A percentile compares a stretch with the other conserved stretches of the same genome.
These are phyloP conservation scores for Aspergillus aculeatinus DNA, from an alignment of 2,329 filamentous ascomycete genomes.

Conservation along the genomic window DNA sequence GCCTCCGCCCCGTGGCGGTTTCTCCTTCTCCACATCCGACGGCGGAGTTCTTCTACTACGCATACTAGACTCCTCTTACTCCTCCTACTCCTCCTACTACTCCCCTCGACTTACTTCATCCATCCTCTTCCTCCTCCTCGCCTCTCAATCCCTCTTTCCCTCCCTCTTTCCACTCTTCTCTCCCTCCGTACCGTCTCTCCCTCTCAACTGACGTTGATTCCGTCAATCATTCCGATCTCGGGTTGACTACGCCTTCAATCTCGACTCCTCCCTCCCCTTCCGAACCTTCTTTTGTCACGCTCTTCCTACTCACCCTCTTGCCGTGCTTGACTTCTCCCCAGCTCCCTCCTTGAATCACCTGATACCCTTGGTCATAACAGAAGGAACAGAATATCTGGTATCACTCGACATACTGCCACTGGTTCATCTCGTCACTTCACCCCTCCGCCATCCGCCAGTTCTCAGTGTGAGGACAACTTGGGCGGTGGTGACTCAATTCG, in stretches of 20 bases:
- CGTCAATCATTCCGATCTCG: neutral
- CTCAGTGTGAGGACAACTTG: neutral
- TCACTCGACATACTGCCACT: neutral
- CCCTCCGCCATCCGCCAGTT: conserved; percentile 5
- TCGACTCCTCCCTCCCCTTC: neutral
- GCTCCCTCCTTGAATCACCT: neutral
- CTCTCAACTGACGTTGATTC: neutral
- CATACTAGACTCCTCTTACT: neutral
- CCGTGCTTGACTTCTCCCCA: neutral
- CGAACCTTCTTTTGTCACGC: neutral
- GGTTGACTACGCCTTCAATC: neutral
- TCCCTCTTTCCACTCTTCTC: neutral
- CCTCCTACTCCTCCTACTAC: conserved; percentile 8
- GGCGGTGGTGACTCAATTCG: conserved; percentile 6
- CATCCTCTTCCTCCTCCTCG: conserved; percentile 5
- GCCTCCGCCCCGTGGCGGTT: conserved; percentile 20
- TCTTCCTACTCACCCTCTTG: neutral
- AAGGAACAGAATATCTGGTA: neutral
- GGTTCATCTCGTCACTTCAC: neutral
- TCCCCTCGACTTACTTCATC: conserved; percentile 1
- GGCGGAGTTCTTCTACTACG: conserved; percentile 18
- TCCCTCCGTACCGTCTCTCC: neutral
- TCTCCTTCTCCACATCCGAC: conserved; percentile 28
- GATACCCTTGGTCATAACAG: neutral
- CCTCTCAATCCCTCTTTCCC: neutral